A percentile compares a stretch with the other conserved stretches of the same genome.
Evolutionary conservation across 805 yeast species (phyloP).

Genomic region (Sugiyamaella chiloensis): DNA sequence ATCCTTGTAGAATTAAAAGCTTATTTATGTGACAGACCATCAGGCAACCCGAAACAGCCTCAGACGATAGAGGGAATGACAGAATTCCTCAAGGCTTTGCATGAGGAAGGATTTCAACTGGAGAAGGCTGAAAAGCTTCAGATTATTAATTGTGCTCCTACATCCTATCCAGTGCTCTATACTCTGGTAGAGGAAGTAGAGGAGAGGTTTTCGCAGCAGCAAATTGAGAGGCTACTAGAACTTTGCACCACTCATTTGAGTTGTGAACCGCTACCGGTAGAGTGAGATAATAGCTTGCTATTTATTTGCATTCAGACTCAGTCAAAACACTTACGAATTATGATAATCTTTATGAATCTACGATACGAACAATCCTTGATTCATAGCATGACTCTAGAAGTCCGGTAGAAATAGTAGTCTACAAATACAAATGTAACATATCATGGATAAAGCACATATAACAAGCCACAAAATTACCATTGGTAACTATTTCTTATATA

Average conservation of each 20-base stretch:
- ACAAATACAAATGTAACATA: too few relatives aligned
- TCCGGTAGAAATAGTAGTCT: too few relatives aligned
- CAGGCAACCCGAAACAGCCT: slow-evolving; percentile 35
- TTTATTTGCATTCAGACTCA: too few relatives aligned
- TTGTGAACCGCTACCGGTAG: slow-evolving; percentile 29
- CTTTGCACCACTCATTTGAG: slow-evolving; percentile 46
- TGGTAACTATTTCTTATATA: neutral
- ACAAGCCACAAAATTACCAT: too few relatives aligned
- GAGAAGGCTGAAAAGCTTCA: slow-evolving; percentile 84
- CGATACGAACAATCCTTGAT: too few relatives aligned
- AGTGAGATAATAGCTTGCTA: slow-evolving; percentile 5
- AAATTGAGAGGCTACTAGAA: slow-evolving; percentile 56
- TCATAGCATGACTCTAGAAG: too few relatives aligned
- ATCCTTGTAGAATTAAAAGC: slow-evolving; percentile 37
- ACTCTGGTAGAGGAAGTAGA: slow-evolving; percentile 91
- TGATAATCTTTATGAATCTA: too few relatives aligned
- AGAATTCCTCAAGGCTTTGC: slow-evolving; percentile 43
- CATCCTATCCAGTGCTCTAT: slow-evolving; percentile 72
- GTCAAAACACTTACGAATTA: too few relatives aligned
- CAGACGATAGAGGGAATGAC: slow-evolving; percentile 35
- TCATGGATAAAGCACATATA: too few relatives aligned
- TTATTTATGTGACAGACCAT: slow-evolving; percentile 39
- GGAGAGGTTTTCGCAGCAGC: slow-evolving; percentile 68
- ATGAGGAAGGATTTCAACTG: slow-evolving; percentile 46
- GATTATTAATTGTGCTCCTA: slow-evolving; percentile 75